These are phyloP conservation scores for Zymoseptoria crescenta DNA, from an alignment of 2,329 filamentous ascomycete species.

Conservation along the genomic window DNA sequence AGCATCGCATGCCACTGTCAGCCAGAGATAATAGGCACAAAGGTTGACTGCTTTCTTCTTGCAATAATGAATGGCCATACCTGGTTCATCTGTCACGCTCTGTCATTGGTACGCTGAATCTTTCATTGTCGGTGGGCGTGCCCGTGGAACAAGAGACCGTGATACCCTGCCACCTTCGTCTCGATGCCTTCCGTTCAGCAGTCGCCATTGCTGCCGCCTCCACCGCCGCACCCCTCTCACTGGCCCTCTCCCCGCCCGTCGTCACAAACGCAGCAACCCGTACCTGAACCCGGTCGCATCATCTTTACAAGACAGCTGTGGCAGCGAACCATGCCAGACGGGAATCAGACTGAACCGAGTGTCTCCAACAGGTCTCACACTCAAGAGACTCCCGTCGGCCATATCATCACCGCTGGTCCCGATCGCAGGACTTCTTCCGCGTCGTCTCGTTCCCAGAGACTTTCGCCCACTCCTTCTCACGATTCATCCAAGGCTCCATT, in stretches of 20 bases:
- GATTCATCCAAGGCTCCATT: conserved; percentile 26
- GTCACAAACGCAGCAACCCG: conserved; percentile 21
- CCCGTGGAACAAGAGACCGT: conserved; percentile 27
- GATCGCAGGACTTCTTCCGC: conserved; percentile 24
- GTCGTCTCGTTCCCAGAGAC: conserved; percentile 24
- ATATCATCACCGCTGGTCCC: conserved; percentile 14
- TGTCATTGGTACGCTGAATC: conserved; percentile 22
- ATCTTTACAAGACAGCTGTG: conserved; percentile 32
- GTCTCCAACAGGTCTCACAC: conserved; percentile 28
- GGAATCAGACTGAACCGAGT: conserved; percentile 19
- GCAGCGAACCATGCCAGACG: conserved; percentile 31
- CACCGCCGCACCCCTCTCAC: conserved; percentile 7
- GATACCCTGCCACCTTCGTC: conserved; percentile 23
- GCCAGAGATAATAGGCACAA: conserved; percentile 29
- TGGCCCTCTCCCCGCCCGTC: conserved; percentile 8
- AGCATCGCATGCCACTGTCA: conserved; percentile 26
- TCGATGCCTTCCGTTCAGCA: conserved; percentile 25
- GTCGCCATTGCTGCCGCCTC: conserved; percentile 14
- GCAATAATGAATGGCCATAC: conserved; percentile 20
- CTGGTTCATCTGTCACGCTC: conserved; percentile 21
- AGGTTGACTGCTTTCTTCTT: conserved; percentile 19
- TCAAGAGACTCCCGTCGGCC: conserved; percentile 16
- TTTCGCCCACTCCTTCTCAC: conserved; percentile 23
- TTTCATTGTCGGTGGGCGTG: conserved; percentile 28
- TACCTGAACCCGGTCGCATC: conserved; percentile 24